These are phyloP conservation scores for Fusarium sp. DNA, from an alignment of 2,329 filamentous ascomycete genomes.

Conservation along the genomic window DNA sequence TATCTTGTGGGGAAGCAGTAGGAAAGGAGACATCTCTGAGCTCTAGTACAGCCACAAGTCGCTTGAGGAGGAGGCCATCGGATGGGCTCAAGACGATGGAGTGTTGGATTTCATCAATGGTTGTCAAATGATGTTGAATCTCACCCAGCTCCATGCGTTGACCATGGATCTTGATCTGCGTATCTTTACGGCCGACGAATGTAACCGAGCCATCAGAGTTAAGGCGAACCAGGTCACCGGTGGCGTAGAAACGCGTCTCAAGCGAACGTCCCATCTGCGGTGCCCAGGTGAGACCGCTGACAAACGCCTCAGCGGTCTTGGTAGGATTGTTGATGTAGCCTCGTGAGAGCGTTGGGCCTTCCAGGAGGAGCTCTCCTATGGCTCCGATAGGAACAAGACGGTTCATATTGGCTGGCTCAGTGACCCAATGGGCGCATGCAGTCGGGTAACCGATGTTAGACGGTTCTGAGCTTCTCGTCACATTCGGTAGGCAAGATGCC, in stretches of 20 bases:
- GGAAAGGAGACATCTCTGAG: neutral
- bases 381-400: slow-evolving; percentile 1
- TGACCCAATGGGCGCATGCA: slow-evolving; percentile 1
- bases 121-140: neutral
- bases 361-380: neutral
- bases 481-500: neutral
- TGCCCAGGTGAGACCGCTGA: neutral
- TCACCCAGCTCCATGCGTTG: slow-evolving; percentile 3
- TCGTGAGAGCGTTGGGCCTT: slow-evolving; percentile 5
- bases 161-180: neutral
- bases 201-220: slow-evolving; percentile 2
- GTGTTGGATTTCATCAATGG: slow-evolving; percentile 10
- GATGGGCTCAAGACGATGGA: slow-evolving; percentile 5
- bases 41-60: slow-evolving; percentile 10
- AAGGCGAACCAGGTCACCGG: slow-evolving; percentile 4
- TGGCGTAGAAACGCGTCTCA: slow-evolving; percentile 5
- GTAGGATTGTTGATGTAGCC: slow-evolving; percentile 3
- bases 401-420: neutral
- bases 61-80: neutral
- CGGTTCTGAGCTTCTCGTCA: neutral
- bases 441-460: neutral
- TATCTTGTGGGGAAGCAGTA: neutral
- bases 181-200: neutral
- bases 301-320: slow-evolving; percentile 1
- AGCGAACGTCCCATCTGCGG: neutral